Evolutionary conservation across 176 grass and related monocot genomes (phyloP), one percentile per base, ranked within the genome.

Genomic region (Triticum monococcum): DNA sequence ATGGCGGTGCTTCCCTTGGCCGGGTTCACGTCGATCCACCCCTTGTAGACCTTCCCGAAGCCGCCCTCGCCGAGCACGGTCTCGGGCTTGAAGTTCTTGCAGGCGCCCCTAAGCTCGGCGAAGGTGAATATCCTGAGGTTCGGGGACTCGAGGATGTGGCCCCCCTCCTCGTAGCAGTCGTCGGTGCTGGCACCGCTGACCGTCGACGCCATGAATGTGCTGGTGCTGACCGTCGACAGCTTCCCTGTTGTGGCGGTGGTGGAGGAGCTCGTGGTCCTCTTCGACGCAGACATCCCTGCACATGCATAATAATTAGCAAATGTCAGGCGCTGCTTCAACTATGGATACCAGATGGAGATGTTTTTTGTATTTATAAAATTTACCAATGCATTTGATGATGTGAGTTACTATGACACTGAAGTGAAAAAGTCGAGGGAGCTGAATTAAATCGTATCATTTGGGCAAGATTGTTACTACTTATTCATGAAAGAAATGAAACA

Each of bases 11-110:
- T 83, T 7, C 77, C 77, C 46, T 75, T 95, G 12, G 90, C 43
- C 2, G 92, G 92, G 79, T 97, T 97, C 32, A 93, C 33, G 32
- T 98, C 96, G 11, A 95, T 75, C 93, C 91, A 94, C 60, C 96
- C 96, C 88, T 98, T 98, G 87, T 95, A 94, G 16, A 98, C 96
- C 73, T 78, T 98, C 37, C 96, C 96, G 65, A 98, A 98, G 3
- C 96, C 96, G 1, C 93, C 96, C 86, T 98, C 89, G 9, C 96
- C 96, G 20, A 98, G 89, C 60, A 95, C 85, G 0, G 80, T 93
- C 9, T 95, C 95, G 3, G 88, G 83, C 72, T 63, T 95, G 88
- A 98, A 98, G 68, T 85, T 92, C 81, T 5, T 95, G 9, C 89
- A 92, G 61, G 93, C 89, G 4, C 63, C 79, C 86, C 87, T 92